phyloP scores from a whole-genome alignment of 805 yeast genomes.

The Wickerhamiella dianesei region DNA sequence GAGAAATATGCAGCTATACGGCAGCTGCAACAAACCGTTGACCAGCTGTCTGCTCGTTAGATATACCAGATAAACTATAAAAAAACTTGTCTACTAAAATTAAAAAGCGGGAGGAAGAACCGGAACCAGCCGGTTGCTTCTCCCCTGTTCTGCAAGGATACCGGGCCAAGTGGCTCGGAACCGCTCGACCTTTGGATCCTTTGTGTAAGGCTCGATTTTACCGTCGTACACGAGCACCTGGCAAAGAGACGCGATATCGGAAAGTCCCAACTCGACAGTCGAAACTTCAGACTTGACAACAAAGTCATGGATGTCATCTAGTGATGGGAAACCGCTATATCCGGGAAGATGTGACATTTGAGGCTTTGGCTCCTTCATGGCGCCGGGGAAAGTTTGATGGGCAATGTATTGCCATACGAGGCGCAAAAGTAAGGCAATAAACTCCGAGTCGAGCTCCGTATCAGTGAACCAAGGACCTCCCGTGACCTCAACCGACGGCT shows the following conservation, averaged over 20 bases:
- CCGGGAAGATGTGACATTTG: constrained; percentile 44
- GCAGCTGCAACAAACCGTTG: constrained; percentile 25
- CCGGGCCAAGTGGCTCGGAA: constrained; percentile 74
- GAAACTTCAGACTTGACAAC: constrained; percentile 62
- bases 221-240: constrained; percentile 83
- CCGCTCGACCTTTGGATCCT: constrained; percentile 31
- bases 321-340: constrained; percentile 50
- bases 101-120: neutral
- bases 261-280: constrained; percentile 58
- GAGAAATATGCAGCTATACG: constrained; percentile 47
- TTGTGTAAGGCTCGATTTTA: constrained; percentile 46
- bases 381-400: constrained; percentile 60
- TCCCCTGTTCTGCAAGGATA: constrained; percentile 16
- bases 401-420: constrained; percentile 84
- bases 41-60: constrained; percentile 10
- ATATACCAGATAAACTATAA: neutral
- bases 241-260: constrained; percentile 70
- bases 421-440: constrained; percentile 67
- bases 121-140: neutral
- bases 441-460: constrained; percentile 85
- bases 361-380: constrained; percentile 32
- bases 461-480: constrained; percentile 99
- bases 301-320: constrained; percentile 64
- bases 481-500: constrained; percentile 89
- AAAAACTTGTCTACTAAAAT: too few species aligned